A percentile compares a stretch with the other conserved stretches of the same genome.
Conservation (phyloP, 441 rosid species). For the Adansonia madagascariensis region DNA sequence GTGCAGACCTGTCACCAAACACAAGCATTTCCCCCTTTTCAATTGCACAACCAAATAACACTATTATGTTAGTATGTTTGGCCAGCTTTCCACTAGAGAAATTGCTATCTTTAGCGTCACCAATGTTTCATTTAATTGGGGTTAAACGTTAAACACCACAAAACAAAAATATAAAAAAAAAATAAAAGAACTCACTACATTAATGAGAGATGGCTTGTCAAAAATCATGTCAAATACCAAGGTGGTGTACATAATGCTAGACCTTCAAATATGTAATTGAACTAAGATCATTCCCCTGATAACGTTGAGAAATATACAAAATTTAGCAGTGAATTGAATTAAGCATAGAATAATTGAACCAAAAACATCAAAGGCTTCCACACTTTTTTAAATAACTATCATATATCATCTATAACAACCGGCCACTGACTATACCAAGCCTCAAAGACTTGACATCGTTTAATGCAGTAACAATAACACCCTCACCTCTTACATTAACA, state of each 20-base stretch:
- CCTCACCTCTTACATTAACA: background rate
- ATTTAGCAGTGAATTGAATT: background rate
- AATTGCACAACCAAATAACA: background rate
- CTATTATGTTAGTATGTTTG: background rate
- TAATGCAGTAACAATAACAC: background rate
- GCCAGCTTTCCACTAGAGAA: background rate
- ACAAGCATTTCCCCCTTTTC: constrained; percentile 6
- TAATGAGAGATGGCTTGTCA: background rate
- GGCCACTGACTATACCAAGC: background rate
- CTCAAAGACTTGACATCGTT: background rate
- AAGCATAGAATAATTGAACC: background rate
- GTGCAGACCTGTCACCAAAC: constrained; percentile 12
- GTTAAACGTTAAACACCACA: background rate
- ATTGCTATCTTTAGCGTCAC: background rate
- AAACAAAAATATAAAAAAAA: background rate
- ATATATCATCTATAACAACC: background rate
- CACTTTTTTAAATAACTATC: background rate
- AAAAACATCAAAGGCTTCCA: background rate
- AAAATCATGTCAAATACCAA: background rate
- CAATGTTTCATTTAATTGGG: background rate
- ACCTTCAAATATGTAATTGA: constrained; percentile 9
- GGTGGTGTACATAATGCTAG: background rate
- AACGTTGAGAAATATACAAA: background rate
- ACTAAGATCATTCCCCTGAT: background rate
- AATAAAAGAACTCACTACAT: background rate